A percentile compares a stretch with the other conserved stretches of the same genome.
Evolutionary conservation across 345 rosid genomes (phyloP).

Genomic region (Brassica incana): DNA sequence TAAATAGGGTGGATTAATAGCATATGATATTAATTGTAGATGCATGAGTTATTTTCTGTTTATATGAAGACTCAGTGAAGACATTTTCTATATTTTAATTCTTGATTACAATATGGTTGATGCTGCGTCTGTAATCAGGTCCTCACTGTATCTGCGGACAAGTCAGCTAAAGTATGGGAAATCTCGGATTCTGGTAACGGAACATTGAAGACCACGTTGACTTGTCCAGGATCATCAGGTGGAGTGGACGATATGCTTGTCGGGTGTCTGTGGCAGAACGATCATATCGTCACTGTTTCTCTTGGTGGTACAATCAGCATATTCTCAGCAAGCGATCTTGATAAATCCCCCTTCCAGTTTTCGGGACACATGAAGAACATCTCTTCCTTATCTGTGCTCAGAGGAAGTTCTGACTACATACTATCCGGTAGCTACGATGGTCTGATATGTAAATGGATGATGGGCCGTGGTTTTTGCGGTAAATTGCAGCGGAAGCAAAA

Average conservation of each 20-base stretch:
- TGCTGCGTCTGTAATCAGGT: conserved; percentile 47
- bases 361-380: conserved; percentile 90
- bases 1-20: neutral
- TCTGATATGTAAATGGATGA: conserved; percentile 82
- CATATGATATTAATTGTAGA: neutral
- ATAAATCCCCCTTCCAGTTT: conserved; percentile 63
- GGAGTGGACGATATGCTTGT: conserved; percentile 95
- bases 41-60: neutral
- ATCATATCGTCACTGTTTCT: conserved; percentile 83
- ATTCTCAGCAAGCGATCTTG: conserved; percentile 75
- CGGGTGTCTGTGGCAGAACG: conserved; percentile 93
- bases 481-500: conserved; percentile 73
- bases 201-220: conserved; percentile 63
- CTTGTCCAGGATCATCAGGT: conserved; percentile 63
- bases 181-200: conserved; percentile 74
- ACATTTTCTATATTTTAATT: neutral
- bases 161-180: conserved; percentile 95
- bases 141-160: conserved; percentile 92
- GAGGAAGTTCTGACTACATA: conserved; percentile 56
- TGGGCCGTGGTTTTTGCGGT: conserved; percentile 80
- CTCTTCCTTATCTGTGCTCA: conserved; percentile 70
- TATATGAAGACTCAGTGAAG: neutral
- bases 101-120: neutral
- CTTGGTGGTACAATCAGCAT: conserved; percentile 85
- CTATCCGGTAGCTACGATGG: conserved; percentile 92